Percentiles rank a stretch among this genome's conserved stretches.
Conservation (phyloP, 1,284 basidiomycete species). For the Ganoderma sinense region DNA sequence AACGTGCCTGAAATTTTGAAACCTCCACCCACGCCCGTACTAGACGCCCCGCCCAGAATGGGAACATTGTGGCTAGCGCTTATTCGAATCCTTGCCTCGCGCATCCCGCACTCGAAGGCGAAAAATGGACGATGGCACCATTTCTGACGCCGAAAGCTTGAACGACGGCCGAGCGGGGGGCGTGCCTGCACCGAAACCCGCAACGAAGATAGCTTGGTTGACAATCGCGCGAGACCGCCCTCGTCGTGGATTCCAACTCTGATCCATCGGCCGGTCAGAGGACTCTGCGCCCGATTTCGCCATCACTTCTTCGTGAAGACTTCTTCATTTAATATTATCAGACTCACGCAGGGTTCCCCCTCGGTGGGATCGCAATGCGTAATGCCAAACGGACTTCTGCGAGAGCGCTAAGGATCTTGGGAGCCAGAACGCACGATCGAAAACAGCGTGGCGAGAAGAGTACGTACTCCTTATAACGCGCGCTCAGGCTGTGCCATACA, state of each 20-base stretch:
- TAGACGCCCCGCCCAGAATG: slow-evolving; percentile 1
- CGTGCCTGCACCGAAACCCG: neutral
- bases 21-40: neutral
- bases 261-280: neutral
- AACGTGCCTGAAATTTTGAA: neutral
- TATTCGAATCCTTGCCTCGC: neutral
- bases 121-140: neutral
- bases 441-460: neutral
- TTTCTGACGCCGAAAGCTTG: neutral
- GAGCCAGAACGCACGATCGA: neutral
- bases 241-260: neutral
- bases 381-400: neutral
- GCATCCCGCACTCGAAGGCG: neutral
- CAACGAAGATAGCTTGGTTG: neutral
- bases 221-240: neutral
- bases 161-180: neutral
- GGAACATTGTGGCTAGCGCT: slow-evolving; percentile 5
- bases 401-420: neutral
- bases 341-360: neutral
- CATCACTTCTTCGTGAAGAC: neutral
- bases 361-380: neutral
- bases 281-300: neutral
- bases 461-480: neutral
- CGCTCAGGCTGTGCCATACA: neutral
- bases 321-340: neutral